These are phyloP conservation scores for Linaria vulgaris DNA, from an alignment of 257 asterid genomes.

Conservation along the genomic window DNA sequence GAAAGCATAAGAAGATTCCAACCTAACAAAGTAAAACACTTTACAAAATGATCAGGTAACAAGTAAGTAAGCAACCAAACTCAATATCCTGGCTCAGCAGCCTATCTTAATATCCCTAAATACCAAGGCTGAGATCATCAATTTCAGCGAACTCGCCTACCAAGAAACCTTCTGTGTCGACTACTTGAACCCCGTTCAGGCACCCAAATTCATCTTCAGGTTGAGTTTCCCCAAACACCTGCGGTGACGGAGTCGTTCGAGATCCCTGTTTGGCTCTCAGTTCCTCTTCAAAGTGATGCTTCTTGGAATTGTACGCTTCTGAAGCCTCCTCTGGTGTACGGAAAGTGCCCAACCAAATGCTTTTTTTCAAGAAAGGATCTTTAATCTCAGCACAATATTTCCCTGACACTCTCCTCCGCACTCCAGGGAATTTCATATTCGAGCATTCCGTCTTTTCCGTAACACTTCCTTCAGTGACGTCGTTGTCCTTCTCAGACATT, in stretches of 20 bases:
- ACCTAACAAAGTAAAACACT: no score
- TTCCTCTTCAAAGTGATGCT: constrained; percentile 20
- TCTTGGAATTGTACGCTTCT: constrained; percentile 18
- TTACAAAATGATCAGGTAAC: no score
- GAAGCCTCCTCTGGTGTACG: constrained; percentile 27
- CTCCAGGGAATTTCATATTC: no score
- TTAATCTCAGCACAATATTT: constrained; percentile 4
- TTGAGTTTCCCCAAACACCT: background rate
- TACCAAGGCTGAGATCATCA: background rate
- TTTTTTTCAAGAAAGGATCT: constrained; percentile 9
- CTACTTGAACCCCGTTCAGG: background rate
- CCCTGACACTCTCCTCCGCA: no score
- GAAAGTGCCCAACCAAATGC: constrained; percentile 24
- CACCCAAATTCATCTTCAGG: background rate
- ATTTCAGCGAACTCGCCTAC: background rate
- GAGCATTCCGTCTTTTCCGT: no score
- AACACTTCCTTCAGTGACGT: no score
- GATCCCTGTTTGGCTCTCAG: background rate
- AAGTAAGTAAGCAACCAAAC: no score
- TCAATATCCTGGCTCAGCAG: no score
- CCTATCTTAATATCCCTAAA: no score
- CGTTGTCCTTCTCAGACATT: no score
- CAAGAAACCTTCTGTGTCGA: background rate
- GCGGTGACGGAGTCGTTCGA: background rate
- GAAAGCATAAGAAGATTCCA: no score